Percentiles rank a stretch among this genome's conserved stretches.
These are phyloP conservation scores for Carnegiea gigantea DNA, from an alignment of 179 eudicot species.

Conservation along the genomic window DNA sequence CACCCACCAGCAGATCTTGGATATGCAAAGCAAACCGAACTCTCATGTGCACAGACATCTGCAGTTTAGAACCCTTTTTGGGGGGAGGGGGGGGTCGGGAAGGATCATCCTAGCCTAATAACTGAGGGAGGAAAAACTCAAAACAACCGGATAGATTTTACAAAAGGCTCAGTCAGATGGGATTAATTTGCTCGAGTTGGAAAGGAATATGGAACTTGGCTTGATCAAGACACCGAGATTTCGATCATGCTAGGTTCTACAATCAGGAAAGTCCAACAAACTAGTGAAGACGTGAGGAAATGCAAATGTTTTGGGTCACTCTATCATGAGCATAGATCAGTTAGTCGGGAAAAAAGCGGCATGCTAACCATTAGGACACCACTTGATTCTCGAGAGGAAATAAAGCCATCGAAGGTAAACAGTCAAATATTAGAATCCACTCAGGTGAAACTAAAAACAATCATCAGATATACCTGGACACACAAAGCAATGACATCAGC, in stretches of 20 bases:
- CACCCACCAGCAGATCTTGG: not conserved
- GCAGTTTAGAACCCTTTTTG: no score
- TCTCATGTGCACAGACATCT: not conserved
- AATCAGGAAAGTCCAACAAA: no score
- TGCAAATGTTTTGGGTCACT: no score
- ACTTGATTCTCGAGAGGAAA: not conserved
- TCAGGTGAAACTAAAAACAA: not conserved
- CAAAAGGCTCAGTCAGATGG: no score
- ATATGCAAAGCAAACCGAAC: not conserved
- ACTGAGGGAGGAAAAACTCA: not conserved
- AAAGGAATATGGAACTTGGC: no score
- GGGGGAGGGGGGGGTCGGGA: not conserved
- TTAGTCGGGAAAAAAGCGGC: not conserved
- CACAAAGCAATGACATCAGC: slow-evolving; percentile 58
- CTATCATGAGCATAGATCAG: no score
- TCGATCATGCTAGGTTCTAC: no score
- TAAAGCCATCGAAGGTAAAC: not conserved
- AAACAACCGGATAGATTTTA: no score
- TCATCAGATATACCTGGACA: slow-evolving; percentile 38
- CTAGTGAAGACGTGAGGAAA: no score
- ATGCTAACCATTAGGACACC: not conserved
- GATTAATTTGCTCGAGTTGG: no score
- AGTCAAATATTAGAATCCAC: not conserved
- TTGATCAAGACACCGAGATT: no score
- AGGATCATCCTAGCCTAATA: not conserved